These are phyloP conservation scores for Zizania palustris DNA, from an alignment of 202 grass and related monocot species.

Conservation along the genomic window DNA sequence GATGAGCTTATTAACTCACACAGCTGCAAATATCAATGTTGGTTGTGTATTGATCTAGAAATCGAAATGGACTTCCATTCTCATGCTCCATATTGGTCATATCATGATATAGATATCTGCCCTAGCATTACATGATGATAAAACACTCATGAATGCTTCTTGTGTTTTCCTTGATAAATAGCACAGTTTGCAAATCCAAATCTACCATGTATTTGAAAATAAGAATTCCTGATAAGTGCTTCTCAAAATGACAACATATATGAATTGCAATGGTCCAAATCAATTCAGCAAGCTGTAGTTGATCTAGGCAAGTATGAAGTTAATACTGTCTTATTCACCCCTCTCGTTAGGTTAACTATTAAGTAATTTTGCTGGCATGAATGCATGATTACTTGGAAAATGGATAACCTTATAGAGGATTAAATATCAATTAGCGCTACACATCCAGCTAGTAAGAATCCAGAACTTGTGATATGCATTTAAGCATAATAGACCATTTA, in stretches of 20 bases:
- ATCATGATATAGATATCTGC: constrained; percentile 5
- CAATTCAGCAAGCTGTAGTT: neutral
- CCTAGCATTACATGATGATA: neutral
- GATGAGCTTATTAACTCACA: neutral
- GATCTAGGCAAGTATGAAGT: neutral
- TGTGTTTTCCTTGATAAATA: neutral
- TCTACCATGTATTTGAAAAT: neutral
- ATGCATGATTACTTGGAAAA: neutral
- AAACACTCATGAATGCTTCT: neutral
- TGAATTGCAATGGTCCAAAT: constrained; percentile 9
- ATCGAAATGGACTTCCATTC: neutral
- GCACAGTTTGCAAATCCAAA: neutral
- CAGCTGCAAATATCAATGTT: constrained; percentile 7
- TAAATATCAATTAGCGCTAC: neutral
- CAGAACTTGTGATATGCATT: neutral
- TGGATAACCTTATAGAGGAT: neutral
- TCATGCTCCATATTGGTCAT: constrained; percentile 18
- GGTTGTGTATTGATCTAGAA: neutral
- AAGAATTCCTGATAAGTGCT: neutral
- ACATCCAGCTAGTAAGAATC: neutral
- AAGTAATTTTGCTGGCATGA: neutral
- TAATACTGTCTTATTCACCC: neutral
- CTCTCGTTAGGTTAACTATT: neutral
- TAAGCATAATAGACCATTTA: neutral
- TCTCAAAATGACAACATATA: constrained; percentile 11